Conservation (phyloP, 306 rosid species). For the Glycine soja region DNA sequence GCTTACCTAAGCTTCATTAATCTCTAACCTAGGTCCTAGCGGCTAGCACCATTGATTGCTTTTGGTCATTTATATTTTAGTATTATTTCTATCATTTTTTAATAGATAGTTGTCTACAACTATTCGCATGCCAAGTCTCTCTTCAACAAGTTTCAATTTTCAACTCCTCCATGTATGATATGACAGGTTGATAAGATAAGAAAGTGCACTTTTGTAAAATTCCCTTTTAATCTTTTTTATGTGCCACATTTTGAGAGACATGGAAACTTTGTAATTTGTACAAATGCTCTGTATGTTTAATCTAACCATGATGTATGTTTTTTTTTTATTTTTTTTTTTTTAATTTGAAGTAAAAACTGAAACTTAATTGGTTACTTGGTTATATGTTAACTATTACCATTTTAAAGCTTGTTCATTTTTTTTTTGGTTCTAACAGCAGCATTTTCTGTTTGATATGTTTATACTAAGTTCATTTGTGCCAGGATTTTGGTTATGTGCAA, state of each 20-base stretch:
- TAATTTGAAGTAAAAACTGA: neutral
- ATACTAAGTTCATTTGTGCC: conserved; percentile 39
- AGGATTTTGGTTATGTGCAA: conserved; percentile 96
- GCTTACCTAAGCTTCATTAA: neutral
- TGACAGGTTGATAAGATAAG: neutral
- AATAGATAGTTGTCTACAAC: neutral
- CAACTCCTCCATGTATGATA: conserved; percentile 10
- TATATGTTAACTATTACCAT: neutral
- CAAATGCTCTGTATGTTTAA: conserved; percentile 15
- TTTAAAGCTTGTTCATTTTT: conserved; percentile 14
- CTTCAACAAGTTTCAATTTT: neutral
- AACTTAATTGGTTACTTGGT: conserved; percentile 21
- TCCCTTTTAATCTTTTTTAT: neutral
- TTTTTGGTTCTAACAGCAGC: neutral
- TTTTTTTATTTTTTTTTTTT: neutral
- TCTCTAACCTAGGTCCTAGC: neutral
- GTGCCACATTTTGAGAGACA: conserved; percentile 26
- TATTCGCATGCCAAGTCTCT: conserved; percentile 12
- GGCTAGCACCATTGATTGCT: neutral
- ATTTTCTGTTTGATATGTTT: conserved; percentile 36
- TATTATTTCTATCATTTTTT: neutral
- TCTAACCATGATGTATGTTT: conserved; percentile 33
- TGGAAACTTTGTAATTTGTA: conserved; percentile 28
- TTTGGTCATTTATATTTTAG: neutral
- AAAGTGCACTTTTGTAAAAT: conserved; percentile 24